Conservation (phyloP, 345 rosid genomes). For the Hevea brasiliensis region DNA sequence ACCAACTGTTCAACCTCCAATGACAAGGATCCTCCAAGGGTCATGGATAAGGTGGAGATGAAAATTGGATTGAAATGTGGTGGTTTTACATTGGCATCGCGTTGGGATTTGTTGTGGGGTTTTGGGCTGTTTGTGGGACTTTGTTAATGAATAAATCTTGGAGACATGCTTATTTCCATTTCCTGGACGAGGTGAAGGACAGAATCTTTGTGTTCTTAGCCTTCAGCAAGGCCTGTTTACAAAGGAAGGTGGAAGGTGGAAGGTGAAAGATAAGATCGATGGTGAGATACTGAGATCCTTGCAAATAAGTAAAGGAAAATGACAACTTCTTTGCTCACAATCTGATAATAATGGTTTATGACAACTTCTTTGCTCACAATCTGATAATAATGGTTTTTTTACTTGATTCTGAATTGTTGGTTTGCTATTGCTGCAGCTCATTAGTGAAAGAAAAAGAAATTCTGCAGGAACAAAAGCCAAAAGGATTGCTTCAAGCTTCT, state of each 20-base stretch:
- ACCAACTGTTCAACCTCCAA: conserved; percentile 9
- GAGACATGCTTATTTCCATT: conserved; percentile 4
- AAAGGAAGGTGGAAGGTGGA: background rate
- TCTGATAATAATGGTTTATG: too few species aligned
- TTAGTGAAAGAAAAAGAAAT: too few species aligned
- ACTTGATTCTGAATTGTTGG: too few species aligned
- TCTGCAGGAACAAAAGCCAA: too few species aligned
- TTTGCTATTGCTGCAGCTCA: too few species aligned
- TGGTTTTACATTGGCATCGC: conserved; percentile 8
- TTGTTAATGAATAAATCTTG: conserved; percentile 11
- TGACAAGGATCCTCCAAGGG: background rate
- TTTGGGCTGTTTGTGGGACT: conserved; percentile 14
- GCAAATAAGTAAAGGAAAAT: background rate
- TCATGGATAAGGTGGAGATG: background rate
- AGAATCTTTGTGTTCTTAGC: background rate
- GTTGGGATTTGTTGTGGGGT: conserved; percentile 15
- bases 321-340: too few species aligned
- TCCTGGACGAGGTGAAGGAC: background rate
- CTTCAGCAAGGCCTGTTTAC: background rate
- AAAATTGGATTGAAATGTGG: background rate
- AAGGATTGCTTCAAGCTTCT: too few species aligned
- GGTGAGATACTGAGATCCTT: too few species aligned
- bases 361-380: too few species aligned
- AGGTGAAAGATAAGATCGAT: background rate
- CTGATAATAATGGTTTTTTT: too few species aligned